Conservation (phyloP, 148 eudicot genomes). For the Rhododendron henanense region DNA sequence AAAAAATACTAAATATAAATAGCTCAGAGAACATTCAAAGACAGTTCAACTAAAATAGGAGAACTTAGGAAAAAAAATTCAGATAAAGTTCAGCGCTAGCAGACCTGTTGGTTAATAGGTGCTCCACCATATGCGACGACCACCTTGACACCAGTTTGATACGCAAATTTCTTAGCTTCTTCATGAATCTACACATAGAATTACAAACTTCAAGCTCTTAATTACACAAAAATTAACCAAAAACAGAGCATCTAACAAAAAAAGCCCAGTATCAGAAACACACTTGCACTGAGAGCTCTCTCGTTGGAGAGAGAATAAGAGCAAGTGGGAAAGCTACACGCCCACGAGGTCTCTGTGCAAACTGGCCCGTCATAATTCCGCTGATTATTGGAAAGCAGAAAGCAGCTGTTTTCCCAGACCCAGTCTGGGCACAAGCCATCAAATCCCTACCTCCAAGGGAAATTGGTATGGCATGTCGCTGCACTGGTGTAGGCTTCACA, state of each 20-base stretch:
- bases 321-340: conserved; percentile 50
- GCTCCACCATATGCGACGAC: conserved; percentile 61
- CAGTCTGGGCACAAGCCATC: conserved; percentile 62
- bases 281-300: conserved; percentile 54
- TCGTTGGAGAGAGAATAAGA: conserved; percentile 52
- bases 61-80: neutral
- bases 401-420: conserved; percentile 53
- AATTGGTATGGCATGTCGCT: conserved; percentile 45
- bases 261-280: conserved; percentile 1
- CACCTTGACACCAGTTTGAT: conserved; percentile 54
- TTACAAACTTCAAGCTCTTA: neutral
- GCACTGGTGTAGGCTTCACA: conserved; percentile 56
- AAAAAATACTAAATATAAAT: neutral
- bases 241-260: neutral
- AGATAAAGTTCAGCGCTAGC: neutral
- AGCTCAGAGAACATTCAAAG: neutral
- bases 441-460: conserved; percentile 42
- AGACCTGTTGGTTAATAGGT: conserved; percentile 49
- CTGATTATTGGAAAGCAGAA: conserved; percentile 57
- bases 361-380: conserved; percentile 47
- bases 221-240: neutral
- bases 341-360: conserved; percentile 36
- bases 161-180: conserved; percentile 45
- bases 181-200: conserved; percentile 38
- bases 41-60: neutral